These are phyloP conservation scores for Aspergillus fischeri DNA, from an alignment of 2,329 filamentous ascomycete genomes.

Conservation along the genomic window DNA sequence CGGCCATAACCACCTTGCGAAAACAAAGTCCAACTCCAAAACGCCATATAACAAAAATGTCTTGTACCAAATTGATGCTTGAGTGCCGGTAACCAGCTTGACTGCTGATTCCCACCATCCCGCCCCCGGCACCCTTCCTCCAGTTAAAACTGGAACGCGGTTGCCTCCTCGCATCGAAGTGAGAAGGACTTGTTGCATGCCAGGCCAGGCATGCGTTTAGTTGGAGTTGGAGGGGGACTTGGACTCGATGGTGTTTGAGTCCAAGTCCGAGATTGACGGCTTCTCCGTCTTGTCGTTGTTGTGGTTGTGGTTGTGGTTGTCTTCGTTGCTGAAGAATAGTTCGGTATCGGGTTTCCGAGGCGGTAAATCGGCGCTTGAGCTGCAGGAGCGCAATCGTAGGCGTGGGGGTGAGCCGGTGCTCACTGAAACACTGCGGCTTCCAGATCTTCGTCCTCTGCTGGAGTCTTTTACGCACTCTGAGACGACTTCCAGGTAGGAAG, in stretches of 20 bases:
- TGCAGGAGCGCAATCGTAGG: neutral
- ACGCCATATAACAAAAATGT: neutral
- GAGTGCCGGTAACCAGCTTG: neutral
- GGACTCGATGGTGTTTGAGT: neutral
- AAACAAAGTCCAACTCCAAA: neutral
- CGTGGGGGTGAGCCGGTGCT: neutral
- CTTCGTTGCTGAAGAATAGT: neutral
- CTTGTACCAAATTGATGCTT: neutral
- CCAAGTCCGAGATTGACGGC: neutral
- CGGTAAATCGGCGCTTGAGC: neutral
- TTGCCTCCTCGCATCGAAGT: neutral
- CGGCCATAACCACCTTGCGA: neutral
- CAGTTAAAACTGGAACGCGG: neutral
- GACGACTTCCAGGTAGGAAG: slow-evolving; percentile 5
- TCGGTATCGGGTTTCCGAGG: neutral
- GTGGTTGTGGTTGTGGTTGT: neutral
- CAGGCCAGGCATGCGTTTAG: neutral
- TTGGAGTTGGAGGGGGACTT: neutral
- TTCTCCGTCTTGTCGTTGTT: neutral
- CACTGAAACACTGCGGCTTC: neutral
- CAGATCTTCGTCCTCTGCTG: neutral
- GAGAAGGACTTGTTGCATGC: neutral
- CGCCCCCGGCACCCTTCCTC: neutral
- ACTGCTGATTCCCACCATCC: neutral
- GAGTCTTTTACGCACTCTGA: neutral